Conservation (phyloP, 495 filamentous ascomycete species). For the Xeromyces bisporus region DNA sequence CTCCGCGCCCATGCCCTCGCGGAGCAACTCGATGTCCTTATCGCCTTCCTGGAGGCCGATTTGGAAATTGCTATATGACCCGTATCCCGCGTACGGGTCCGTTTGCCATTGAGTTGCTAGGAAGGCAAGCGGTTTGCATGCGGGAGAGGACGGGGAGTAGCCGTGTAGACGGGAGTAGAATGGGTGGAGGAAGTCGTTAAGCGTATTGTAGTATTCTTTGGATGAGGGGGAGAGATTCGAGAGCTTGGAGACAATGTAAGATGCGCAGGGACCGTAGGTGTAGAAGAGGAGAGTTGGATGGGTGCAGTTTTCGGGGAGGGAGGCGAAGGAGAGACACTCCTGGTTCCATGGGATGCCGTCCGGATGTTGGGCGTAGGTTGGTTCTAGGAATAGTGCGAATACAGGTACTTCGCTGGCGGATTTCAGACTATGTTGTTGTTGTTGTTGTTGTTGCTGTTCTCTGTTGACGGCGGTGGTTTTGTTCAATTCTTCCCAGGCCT, state of each 20-base stretch:
- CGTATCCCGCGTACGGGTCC: conserved; percentile 72
- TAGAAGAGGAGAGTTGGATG: conserved; percentile 93
- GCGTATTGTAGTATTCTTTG: conserved; percentile 12
- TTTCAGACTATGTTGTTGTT: too few relatives aligned
- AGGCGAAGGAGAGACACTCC: conserved; percentile 61
- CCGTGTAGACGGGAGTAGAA: conserved; percentile 61
- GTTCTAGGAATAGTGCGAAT: conserved; percentile 29
- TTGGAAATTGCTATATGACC: conserved; percentile 86
- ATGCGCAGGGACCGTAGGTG: conserved; percentile 48
- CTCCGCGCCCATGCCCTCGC: conserved; percentile 44
- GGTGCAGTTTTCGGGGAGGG: conserved; percentile 37
- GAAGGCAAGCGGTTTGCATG: conserved; percentile 45
- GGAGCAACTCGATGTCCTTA: conserved; percentile 53
- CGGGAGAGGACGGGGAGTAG: conserved; percentile 32
- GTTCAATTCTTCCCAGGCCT: not conserved
- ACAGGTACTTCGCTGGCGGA: conserved; percentile 7
- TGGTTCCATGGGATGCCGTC: conserved; percentile 56
- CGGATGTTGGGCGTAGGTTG: conserved; percentile 53
- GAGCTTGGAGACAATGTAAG: conserved; percentile 32
- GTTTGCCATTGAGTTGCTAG: conserved; percentile 64
- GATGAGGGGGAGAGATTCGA: conserved; percentile 11
- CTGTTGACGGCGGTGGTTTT: conserved; percentile 2
- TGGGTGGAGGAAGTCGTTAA: conserved; percentile 30
- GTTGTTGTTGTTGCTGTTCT: too few relatives aligned
- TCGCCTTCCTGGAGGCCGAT: conserved; percentile 52